Conservation (phyloP, 257 asterid genomes). For the Knoxia roxburghii region DNA sequence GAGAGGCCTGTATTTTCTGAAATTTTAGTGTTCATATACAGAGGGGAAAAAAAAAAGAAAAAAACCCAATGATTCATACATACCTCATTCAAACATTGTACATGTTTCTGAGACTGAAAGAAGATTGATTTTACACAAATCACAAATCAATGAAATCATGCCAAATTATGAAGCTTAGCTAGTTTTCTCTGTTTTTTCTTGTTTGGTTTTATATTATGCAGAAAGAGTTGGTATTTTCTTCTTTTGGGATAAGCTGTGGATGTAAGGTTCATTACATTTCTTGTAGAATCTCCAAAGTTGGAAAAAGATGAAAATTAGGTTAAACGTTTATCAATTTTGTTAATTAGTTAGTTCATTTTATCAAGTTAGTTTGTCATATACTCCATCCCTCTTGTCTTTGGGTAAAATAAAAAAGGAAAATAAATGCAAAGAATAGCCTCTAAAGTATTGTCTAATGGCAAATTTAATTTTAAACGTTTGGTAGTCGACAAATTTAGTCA, state of each 20-base stretch:
- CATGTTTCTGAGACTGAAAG: constrained; percentile 11
- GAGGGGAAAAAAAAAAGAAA: not conserved
- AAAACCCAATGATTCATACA: not conserved
- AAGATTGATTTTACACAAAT: constrained; percentile 3
- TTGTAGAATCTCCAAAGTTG: not conserved
- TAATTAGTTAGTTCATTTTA: not conserved
- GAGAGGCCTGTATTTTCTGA: not conserved
- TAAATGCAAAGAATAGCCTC: too few species aligned
- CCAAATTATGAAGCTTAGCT: not conserved
- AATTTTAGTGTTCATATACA: constrained; percentile 1
- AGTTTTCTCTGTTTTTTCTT: not conserved
- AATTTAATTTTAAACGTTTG: too few species aligned
- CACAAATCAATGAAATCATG: not conserved
- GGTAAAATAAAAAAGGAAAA: too few species aligned
- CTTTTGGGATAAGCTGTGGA: not conserved
- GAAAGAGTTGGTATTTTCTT: not conserved
- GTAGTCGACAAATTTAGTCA: too few species aligned
- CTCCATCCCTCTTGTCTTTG: too few species aligned
- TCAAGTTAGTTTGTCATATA: too few species aligned
- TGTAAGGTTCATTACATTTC: not conserved
- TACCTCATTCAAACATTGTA: not conserved
- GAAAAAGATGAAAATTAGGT: not conserved
- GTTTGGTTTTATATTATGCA: too few species aligned
- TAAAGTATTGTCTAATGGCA: too few species aligned
- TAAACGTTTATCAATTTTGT: not conserved